These are phyloP conservation scores for Cordia subcordata DNA, from an alignment of 257 asterid species.

Conservation along the genomic window DNA sequence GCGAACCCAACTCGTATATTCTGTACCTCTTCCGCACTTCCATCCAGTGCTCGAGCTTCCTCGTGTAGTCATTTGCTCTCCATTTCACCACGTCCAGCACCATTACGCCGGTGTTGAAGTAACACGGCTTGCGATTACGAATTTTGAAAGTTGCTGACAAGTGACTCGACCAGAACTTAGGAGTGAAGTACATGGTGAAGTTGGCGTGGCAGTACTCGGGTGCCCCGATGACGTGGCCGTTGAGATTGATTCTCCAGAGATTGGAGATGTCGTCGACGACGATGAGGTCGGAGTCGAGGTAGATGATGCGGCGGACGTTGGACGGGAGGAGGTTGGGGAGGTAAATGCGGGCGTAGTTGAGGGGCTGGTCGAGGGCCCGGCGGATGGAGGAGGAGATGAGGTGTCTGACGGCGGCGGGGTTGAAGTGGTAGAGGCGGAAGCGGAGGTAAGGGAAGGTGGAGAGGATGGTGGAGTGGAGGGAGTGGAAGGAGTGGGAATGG, in stretches of 20 bases:
- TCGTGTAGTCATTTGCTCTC: constrained; percentile 43
- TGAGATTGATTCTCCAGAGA: constrained; percentile 55
- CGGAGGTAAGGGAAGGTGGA: constrained; percentile 78
- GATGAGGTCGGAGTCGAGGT: constrained; percentile 84
- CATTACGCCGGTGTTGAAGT: constrained; percentile 95
- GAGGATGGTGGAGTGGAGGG: constrained; percentile 50
- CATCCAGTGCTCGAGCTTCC: constrained; percentile 80
- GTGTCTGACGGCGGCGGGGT: constrained; percentile 54
- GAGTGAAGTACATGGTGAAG: constrained; percentile 67
- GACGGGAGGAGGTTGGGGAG: constrained; percentile 66
- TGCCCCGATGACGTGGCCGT: constrained; percentile 57
- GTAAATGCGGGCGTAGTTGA: constrained; percentile 88
- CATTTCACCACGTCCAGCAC: constrained; percentile 60
- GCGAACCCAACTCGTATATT: constrained; percentile 67
- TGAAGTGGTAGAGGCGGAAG: constrained; percentile 65
- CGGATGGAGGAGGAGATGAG: constrained; percentile 86
- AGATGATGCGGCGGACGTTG: constrained; percentile 53
- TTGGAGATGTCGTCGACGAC: constrained; percentile 74
- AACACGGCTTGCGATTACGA: constrained; percentile 40
- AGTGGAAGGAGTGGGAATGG: constrained; percentile 35
- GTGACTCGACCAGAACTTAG: constrained; percentile 60
- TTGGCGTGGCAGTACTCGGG: constrained; percentile 84
- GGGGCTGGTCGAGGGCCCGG: constrained; percentile 83
- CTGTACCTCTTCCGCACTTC: constrained; percentile 49
- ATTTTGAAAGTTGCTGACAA: constrained; percentile 28